Percentiles rank a stretch among this genome's conserved stretches.
Conservation (phyloP, 495 filamentous ascomycete genomes). For the Oidiodendron maius region DNA sequence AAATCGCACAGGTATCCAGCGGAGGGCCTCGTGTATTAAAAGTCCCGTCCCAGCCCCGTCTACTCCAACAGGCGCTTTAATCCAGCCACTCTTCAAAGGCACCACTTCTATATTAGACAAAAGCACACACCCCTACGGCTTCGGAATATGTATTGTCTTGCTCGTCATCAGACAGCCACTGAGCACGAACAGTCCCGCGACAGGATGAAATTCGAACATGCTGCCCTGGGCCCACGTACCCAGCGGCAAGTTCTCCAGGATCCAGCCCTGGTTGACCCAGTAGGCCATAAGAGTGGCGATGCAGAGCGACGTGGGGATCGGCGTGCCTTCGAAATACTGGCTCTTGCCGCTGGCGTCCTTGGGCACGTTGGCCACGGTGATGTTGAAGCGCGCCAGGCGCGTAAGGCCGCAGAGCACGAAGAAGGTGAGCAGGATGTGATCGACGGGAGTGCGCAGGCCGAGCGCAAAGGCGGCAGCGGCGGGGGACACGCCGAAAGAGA, state of each 20-base stretch:
- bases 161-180: conserved; percentile 92
- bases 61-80: too few relatives aligned
- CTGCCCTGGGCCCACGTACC: conserved; percentile 62
- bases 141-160: conserved; percentile 93
- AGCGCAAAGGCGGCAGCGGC: conserved; percentile 83
- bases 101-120: too few relatives aligned
- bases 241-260: conserved; percentile 66
- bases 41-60: too few relatives aligned
- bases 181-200: conserved; percentile 71
- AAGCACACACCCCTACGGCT: conserved; percentile 73
- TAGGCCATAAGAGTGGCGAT: conserved; percentile 83
- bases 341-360: conserved; percentile 90
- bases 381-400: conserved; percentile 93
- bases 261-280: conserved; percentile 78
- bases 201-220: conserved; percentile 78
- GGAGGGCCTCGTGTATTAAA: too few relatives aligned
- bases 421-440: conserved; percentile 78
- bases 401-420: conserved; percentile 96
- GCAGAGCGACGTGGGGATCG: conserved; percentile 82
- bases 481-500: conserved; percentile 92
- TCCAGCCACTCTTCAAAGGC: too few relatives aligned
- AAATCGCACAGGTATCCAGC: too few relatives aligned
- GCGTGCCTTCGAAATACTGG: conserved; percentile 92
- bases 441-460: conserved; percentile 78
- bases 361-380: conserved; percentile 79